phyloP scores from a whole-genome alignment of 1,284 basidiomycete genomes.

The Ustilago curta region DNA sequence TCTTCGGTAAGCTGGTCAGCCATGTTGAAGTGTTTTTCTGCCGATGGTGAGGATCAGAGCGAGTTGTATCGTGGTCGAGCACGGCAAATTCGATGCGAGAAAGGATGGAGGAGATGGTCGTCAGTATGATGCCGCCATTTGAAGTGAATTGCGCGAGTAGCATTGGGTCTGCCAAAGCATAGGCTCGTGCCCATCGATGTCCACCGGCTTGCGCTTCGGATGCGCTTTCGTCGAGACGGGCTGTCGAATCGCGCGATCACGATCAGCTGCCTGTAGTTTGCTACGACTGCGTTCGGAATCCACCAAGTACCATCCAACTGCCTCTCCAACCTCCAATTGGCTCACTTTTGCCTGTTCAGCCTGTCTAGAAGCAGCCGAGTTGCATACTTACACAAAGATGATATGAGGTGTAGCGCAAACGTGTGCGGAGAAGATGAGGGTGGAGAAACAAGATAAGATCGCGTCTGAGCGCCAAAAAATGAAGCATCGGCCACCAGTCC shows the following conservation, averaged over 20 bases:
- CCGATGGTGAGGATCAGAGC: not conserved
- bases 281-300: not conserved
- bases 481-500: slow-evolving; percentile 5
- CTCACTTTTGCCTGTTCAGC: not conserved
- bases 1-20: slow-evolving; percentile 58
- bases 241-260: not conserved
- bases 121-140: not conserved
- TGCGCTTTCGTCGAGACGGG: too few relatives aligned
- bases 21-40: slow-evolving; percentile 28
- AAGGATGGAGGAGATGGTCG: not conserved
- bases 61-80: not conserved
- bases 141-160: too few relatives aligned
- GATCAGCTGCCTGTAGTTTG: not conserved
- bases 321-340: not conserved
- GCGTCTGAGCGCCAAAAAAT: slow-evolving; percentile 11
- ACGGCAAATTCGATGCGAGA: not conserved
- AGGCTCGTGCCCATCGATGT: too few relatives aligned
- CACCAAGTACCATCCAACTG: not conserved
- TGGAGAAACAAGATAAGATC: slow-evolving; percentile 19
- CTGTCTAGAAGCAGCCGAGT: not conserved
- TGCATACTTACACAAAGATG: slow-evolving; percentile 8
- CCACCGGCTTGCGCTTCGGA: too few relatives aligned
- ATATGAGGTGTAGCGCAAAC: not conserved
- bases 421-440: slow-evolving; percentile 9
- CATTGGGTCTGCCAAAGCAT: not conserved